Conservation (phyloP, 2,329 filamentous ascomycete species). For the Alternaria viburni region DNA sequence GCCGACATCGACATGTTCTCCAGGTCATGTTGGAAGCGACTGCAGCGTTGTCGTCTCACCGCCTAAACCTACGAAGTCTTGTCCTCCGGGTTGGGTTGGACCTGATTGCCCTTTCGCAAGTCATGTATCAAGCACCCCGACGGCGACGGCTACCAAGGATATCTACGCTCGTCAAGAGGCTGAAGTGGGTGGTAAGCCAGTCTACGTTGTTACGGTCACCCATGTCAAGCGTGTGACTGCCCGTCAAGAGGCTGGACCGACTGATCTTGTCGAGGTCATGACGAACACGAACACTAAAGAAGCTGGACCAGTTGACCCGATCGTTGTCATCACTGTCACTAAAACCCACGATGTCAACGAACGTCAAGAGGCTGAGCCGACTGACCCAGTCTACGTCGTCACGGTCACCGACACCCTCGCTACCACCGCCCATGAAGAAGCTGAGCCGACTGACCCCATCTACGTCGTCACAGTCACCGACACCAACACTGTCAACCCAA, state of each 20-base stretch:
- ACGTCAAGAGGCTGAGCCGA: neutral
- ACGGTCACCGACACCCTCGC: neutral
- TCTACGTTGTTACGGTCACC: neutral
- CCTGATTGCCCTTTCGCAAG: neutral
- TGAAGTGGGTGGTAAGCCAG: neutral
- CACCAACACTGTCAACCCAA: fast-evolving
- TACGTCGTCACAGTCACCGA: neutral
- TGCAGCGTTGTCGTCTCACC: neutral
- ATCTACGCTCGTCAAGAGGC: neutral
- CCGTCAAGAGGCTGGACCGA: neutral
- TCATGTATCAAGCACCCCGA: neutral
- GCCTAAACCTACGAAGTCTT: neutral
- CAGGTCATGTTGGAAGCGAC: neutral
- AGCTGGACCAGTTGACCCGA: neutral
- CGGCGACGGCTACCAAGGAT: neutral
- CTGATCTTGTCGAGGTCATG: neutral
- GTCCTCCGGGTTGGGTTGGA: neutral
- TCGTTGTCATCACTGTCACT: neutral
- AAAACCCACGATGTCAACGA: fast-evolving
- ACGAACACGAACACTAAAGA: neutral
- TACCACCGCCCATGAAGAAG: neutral
- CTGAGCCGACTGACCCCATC: neutral
- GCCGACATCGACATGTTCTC: neutral
- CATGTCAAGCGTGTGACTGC: neutral
- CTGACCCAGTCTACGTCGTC: neutral